These are phyloP conservation scores for Nadsonia fulvescens DNA, from an alignment of 805 yeast genomes.

Conservation along the genomic window DNA sequence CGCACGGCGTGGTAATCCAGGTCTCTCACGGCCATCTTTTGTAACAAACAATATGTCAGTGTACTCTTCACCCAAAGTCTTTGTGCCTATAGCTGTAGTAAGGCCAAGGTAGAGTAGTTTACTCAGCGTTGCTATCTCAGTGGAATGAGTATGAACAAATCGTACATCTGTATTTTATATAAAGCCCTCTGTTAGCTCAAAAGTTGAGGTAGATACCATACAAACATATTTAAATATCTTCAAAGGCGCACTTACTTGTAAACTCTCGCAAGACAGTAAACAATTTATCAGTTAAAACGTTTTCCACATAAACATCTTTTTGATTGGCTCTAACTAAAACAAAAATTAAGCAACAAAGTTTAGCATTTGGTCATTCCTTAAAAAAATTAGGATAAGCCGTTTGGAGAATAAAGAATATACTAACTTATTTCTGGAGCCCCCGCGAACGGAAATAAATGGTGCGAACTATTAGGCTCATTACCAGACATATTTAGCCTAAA, in stretches of 20 bases:
- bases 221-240: too few species aligned
- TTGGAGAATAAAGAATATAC: constrained; percentile 14
- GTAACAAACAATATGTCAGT: constrained; percentile 33
- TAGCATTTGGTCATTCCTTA: too few species aligned
- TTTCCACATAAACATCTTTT: constrained; percentile 63
- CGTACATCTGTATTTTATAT: too few species aligned
- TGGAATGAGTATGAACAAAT: constrained; percentile 43
- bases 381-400: too few species aligned
- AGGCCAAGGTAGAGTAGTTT: constrained; percentile 47
- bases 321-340: constrained; percentile 84
- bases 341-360: too few species aligned
- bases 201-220: too few species aligned
- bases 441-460: constrained; percentile 46
- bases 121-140: constrained; percentile 39
- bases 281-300: constrained; percentile 40
- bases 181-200: too few species aligned
- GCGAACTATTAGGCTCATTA: too few species aligned
- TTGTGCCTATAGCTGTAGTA: constrained; percentile 58
- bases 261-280: constrained; percentile 32
- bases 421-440: constrained; percentile 72
- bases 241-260: too few species aligned
- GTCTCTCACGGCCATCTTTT: constrained; percentile 11
- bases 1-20: constrained; percentile 23
- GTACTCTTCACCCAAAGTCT: constrained; percentile 90
- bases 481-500: too few species aligned